These are phyloP conservation scores for Pichia sp. DNA, from an alignment of 1,139 yeast genomes.

Conservation along the genomic window DNA sequence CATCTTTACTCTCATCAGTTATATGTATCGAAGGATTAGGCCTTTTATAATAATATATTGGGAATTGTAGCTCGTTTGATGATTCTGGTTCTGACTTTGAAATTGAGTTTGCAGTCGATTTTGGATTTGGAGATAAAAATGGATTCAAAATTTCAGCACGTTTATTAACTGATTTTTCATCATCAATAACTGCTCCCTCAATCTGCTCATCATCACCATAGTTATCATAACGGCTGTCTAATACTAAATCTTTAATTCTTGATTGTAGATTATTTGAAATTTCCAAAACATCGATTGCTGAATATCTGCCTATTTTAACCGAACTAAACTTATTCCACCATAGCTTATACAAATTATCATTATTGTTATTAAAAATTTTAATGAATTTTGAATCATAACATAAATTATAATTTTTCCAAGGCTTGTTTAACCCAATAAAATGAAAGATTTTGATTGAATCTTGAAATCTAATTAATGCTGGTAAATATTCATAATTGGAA, in stretches of 20 bases:
- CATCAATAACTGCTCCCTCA: background rate
- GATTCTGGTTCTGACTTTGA: background rate
- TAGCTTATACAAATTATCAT: slow-evolving; percentile 27
- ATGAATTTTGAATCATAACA: slow-evolving; percentile 10
- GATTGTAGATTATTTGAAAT: slow-evolving; percentile 21
- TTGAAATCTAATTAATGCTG: slow-evolving; percentile 64
- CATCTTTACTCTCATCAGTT: slow-evolving; percentile 22
- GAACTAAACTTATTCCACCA: slow-evolving; percentile 36
- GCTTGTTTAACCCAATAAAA: slow-evolving; percentile 75
- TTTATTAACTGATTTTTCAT: background rate
- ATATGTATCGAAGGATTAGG: slow-evolving; percentile 8
- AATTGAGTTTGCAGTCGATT: background rate
- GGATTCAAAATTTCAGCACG: slow-evolving; percentile 5
- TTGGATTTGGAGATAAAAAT: slow-evolving; percentile 1
- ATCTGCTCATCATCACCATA: background rate
- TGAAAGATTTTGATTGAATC: slow-evolving; percentile 59
- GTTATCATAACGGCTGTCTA: background rate
- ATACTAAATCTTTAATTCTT: slow-evolving; percentile 4
- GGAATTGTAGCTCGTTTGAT: slow-evolving; percentile 11
- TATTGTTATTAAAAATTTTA: slow-evolving; percentile 14
- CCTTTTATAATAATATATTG: slow-evolving; percentile 17
- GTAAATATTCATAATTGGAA: slow-evolving; percentile 67
- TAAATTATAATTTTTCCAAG: slow-evolving; percentile 47
- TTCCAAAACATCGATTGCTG: slow-evolving; percentile 13
- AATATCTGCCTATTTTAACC: slow-evolving; percentile 5